These are phyloP conservation scores for Naematelia encephala DNA, from an alignment of 768 basidiomycete genomes.

Conservation along the genomic window DNA sequence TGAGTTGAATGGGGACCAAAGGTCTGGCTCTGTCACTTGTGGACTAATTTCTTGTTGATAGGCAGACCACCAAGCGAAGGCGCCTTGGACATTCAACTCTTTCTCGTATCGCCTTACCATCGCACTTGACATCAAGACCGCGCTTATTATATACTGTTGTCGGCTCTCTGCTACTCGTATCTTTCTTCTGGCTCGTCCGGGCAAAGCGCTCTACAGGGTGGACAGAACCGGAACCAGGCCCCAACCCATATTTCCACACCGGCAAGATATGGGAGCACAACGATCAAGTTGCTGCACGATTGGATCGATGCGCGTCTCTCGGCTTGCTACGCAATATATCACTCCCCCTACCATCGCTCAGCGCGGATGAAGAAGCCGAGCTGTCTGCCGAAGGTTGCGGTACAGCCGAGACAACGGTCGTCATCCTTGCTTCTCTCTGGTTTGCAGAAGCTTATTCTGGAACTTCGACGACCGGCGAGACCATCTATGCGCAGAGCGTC, in stretches of 20 bases:
- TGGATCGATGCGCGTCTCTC: constrained; percentile 33
- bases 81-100: not conserved
- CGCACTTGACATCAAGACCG: not conserved
- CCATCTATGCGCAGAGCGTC: constrained; percentile 35
- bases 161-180: not conserved
- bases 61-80: not conserved
- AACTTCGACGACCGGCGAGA: constrained; percentile 21
- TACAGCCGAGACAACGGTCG: constrained; percentile 35
- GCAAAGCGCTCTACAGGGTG: not conserved
- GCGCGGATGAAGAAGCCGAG: constrained; percentile 20
- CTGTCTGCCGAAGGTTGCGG: constrained; percentile 31
- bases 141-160: not conserved
- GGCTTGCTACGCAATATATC: constrained; percentile 34
- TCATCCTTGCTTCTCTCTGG: constrained; percentile 38
- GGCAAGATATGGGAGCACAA: constrained; percentile 43
- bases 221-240: not conserved
- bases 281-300: constrained; percentile 18
- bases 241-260: constrained; percentile 35
- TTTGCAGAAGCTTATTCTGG: constrained; percentile 36
- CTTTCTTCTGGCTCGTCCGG: not conserved
- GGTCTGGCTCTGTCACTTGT: not conserved
- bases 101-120: not conserved
- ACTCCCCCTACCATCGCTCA: constrained; percentile 2
- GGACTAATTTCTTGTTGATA: not conserved
- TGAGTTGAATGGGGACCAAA: not conserved